Evolutionary conservation across 2,329 filamentous ascomycete species (phyloP).

Genomic region (Plectosphaerella plurivora): DNA sequence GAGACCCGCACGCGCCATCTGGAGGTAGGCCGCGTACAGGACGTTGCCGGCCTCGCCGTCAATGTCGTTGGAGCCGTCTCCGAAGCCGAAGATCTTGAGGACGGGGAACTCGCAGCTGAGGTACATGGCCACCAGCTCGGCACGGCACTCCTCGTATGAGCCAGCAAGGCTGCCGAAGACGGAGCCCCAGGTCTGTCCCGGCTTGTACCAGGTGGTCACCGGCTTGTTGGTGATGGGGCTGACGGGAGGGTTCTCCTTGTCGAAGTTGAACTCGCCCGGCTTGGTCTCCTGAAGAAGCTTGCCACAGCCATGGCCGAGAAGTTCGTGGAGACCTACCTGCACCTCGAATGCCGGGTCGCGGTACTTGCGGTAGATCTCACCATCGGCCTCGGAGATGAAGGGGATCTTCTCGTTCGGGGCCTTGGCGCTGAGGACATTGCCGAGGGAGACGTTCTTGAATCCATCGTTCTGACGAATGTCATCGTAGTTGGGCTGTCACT

Average conservation of each 20-base stretch:
- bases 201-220: conserved; percentile 85
- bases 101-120: conserved; percentile 85
- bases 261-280: conserved; percentile 82
- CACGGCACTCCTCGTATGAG: conserved; percentile 90
- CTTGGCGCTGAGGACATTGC: conserved; percentile 89
- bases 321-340: conserved; percentile 90
- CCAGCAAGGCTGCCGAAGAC: conserved; percentile 86
- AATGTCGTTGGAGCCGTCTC: conserved; percentile 70
- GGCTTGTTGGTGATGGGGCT: conserved; percentile 76
- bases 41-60: conserved; percentile 77
- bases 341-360: conserved; percentile 89
- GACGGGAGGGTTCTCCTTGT: conserved; percentile 72
- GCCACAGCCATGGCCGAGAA: conserved; percentile 84
- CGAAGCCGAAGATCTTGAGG: conserved; percentile 87
- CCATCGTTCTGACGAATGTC: conserved; percentile 77
- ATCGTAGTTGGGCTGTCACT: conserved; percentile 56
- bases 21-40: conserved; percentile 81
- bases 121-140: conserved; percentile 90
- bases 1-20: conserved; percentile 92
- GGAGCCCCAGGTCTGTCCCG: conserved; percentile 89
- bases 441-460: conserved; percentile 91
- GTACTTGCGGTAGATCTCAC: conserved; percentile 74
- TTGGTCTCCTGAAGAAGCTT: conserved; percentile 89
- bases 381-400: conserved; percentile 76
- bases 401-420: conserved; percentile 88